Base-by-base conservation (phyloP, 306 rosid species). In the Vachellia pachyceras region DNA sequence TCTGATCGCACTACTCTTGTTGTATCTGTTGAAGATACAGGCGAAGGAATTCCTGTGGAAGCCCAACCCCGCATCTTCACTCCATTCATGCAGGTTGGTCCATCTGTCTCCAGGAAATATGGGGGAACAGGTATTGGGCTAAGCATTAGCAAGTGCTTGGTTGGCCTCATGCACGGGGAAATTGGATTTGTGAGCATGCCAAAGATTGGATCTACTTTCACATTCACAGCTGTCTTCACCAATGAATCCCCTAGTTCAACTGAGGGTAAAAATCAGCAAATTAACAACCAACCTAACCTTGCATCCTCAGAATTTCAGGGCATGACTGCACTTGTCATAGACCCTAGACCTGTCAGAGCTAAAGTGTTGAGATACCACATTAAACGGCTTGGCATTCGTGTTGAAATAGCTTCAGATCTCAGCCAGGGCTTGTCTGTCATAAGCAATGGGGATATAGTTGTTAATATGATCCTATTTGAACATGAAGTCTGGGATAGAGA, bases 111-210 rank as follows among this genome's bases (percentile, higher is more conserved):
- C 36, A 86, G 98, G 64, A 95, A 90, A 11, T 94, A 95, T 54
- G 99, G 98, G 37, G 99, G 99, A 80, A 95, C 99, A 4, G 99
- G 99, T 75, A 95, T 95, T 73, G 99, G 99, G 50, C 83, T 95
- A 64, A 91, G 99, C 90, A 95, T 95, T 79, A 95, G 99, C 92
- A 93, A 95, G 88, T 95, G 97, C 84, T 84, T 95, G 83, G 98
- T 95, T 87, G 89, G 92, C 79, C 99, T 92, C 81, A 95, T 95
- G 99, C 86, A 90, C 70, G 99, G 99, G 54, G 99, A 95, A 82
- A 95, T 95, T 61, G 98, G 94, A 47, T 95, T 93, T 80, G 91
- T 83, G 46, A 95, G 99, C 80, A 85, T 72, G 60, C 99, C 98
- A 5, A 92, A 90, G 87, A 72, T 84, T 52, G 99, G 99, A 13